Evolutionary conservation across 2,329 filamentous ascomycete species (phyloP).

Genomic region (Fusarium anguioides): DNA sequence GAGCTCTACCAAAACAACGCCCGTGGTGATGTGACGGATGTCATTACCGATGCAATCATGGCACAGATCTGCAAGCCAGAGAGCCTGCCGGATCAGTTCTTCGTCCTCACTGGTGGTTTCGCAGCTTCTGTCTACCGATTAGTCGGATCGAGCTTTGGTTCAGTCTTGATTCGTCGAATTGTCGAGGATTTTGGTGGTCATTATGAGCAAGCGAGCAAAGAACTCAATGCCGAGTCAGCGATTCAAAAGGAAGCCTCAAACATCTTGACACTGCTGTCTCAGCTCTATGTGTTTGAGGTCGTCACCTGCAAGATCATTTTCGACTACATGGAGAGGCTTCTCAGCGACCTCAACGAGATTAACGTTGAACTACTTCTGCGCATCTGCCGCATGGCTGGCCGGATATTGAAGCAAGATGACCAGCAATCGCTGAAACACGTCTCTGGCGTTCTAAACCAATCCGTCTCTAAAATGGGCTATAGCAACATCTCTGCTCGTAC

Average conservation of each 20-base stretch:
- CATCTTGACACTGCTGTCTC: constrained; percentile 81
- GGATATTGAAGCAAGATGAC: constrained; percentile 88
- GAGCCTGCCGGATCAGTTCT: constrained; percentile 84
- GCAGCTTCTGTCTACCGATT: constrained; percentile 88
- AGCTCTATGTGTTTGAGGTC: constrained; percentile 93
- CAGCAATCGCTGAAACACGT: constrained; percentile 90
- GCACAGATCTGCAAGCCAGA: constrained; percentile 84
- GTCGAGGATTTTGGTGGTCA: constrained; percentile 79
- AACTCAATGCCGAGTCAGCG: constrained; percentile 54
- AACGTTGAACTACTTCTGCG: constrained; percentile 91
- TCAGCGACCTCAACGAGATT: constrained; percentile 79
- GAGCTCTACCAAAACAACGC: constrained; percentile 85
- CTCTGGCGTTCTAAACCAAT: constrained; percentile 79
- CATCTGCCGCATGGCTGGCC: constrained; percentile 83
- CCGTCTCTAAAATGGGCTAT: constrained; percentile 74
- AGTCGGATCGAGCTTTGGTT: constrained; percentile 88
- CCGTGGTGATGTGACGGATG: constrained; percentile 87
- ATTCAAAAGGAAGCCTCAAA: constrained; percentile 67
- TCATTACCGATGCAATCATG: constrained; percentile 80
- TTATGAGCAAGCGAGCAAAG: constrained; percentile 61
- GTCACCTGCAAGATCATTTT: constrained; percentile 86
- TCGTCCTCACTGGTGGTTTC: constrained; percentile 91
- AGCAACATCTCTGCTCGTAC: constrained; percentile 84
- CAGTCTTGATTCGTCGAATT: constrained; percentile 82
- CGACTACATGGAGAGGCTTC: constrained; percentile 85